Conservation (phyloP, 257 asterid species). For the Hygrophila difformis region DNA sequence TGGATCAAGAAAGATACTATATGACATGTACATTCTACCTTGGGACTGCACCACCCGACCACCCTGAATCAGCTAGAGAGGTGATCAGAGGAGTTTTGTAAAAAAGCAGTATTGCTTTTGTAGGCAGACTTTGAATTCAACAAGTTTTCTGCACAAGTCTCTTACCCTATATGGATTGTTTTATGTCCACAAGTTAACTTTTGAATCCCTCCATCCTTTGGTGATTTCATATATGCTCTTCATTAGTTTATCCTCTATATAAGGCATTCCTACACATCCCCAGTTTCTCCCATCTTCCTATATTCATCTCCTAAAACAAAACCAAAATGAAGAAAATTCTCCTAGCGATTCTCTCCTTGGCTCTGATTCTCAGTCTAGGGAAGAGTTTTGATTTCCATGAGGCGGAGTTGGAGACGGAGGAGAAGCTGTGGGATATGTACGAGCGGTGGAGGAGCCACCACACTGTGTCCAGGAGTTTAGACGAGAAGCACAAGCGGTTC, state of each 20-base stretch:
- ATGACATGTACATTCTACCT: no score
- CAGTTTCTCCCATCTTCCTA: no score
- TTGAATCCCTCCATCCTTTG: slow-evolving; percentile 10
- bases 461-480: slow-evolving; percentile 52
- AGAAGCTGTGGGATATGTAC: slow-evolving; percentile 62
- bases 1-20: no score
- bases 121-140: slow-evolving; percentile 11
- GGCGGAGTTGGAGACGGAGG: slow-evolving; percentile 64
- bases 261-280: slow-evolving; percentile 24
- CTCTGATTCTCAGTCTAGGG: slow-evolving; percentile 26
- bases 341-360: slow-evolving; percentile 31
- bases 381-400: slow-evolving; percentile 66
- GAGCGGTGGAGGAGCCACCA: slow-evolving; percentile 93
- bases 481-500: slow-evolving; percentile 58
- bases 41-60: no score
- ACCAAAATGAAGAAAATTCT: slow-evolving; percentile 23
- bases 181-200: slow-evolving; percentile 28
- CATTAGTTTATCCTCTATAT: slow-evolving; percentile 28
- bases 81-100: no score
- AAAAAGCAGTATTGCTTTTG: slow-evolving; percentile 18
- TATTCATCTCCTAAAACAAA: no score
- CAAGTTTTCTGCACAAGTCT: slow-evolving; percentile 5
- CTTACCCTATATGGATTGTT: slow-evolving; percentile 8
- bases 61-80: no score
- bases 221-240: slow-evolving; percentile 3